These are phyloP conservation scores for Arxiozyma heterogenica DNA, from an alignment of 1,139 yeast genomes.

Conservation along the genomic window DNA sequence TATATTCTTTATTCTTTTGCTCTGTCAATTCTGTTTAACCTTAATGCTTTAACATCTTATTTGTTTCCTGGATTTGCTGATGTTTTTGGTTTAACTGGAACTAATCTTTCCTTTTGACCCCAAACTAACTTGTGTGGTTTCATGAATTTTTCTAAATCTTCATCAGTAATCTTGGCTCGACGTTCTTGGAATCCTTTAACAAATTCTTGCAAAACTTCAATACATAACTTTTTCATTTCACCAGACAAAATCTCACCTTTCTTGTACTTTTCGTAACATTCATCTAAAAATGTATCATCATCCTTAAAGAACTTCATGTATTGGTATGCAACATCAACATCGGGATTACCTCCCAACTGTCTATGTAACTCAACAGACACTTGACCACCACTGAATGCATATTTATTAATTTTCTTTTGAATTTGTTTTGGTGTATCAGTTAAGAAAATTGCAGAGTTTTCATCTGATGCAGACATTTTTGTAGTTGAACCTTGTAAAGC, in stretches of 20 bases:
- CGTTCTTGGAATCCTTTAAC: conserved; percentile 74
- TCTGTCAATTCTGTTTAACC: not conserved
- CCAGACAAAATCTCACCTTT: conserved; percentile 83
- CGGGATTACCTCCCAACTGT: conserved; percentile 84
- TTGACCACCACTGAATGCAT: conserved; percentile 94
- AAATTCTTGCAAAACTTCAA: conserved; percentile 67
- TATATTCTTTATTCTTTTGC: not conserved
- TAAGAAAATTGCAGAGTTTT: conserved; percentile 79
- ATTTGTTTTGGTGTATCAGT: conserved; percentile 89
- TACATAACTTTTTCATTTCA: conserved; percentile 86
- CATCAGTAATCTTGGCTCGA: conserved; percentile 60
- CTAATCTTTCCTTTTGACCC: conserved; percentile 64
- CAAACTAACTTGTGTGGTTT: conserved; percentile 72
- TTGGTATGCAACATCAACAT: conserved; percentile 91
- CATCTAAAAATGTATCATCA: conserved; percentile 71
- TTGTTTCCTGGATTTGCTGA: conserved; percentile 10
- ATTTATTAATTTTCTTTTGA: conserved; percentile 88
- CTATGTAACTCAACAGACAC: conserved; percentile 85
- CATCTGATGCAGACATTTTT: conserved; percentile 94
- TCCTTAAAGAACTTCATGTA: conserved; percentile 81
- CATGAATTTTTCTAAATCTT: conserved; percentile 65
- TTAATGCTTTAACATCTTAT: not conserved
- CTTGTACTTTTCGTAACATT: conserved; percentile 57
- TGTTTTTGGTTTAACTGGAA: conserved; percentile 53
- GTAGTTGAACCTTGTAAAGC: conserved; percentile 95